phyloP scores from a whole-genome alignment of 352 stramenopile genomes.

The Globisporangium abappressorium region DNA sequence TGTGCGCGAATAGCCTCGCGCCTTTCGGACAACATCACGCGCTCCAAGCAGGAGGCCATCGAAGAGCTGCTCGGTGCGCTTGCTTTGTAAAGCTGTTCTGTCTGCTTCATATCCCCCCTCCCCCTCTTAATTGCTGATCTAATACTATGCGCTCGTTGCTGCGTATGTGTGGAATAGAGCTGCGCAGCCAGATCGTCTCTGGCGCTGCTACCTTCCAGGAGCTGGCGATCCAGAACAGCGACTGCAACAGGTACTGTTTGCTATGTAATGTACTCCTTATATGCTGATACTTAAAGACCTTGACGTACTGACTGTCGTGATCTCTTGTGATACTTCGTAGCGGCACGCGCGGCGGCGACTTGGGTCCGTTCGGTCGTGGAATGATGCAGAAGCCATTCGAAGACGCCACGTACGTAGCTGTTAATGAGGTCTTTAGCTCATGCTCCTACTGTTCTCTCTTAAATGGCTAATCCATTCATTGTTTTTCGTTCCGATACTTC shows the following conservation, averaged over 20 bases:
- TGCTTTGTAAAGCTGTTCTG: background rate
- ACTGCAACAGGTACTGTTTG: slow-evolving; percentile 55
- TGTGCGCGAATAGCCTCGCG: slow-evolving; percentile 54
- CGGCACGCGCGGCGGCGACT: slow-evolving; percentile 83
- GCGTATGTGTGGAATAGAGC: slow-evolving; percentile 26
- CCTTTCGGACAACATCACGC: slow-evolving; percentile 89
- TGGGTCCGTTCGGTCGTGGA: slow-evolving; percentile 85
- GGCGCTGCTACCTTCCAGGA: slow-evolving; percentile 77
- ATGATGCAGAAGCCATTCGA: slow-evolving; percentile 94
- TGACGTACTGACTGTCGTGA: background rate
- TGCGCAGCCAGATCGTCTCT: slow-evolving; percentile 80
- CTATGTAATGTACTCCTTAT: background rate
- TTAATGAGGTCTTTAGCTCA: background rate
- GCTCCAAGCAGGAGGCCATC: slow-evolving; percentile 90
- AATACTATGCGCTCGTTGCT: background rate
- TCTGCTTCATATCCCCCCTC: background rate
- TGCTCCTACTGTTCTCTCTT: too few species aligned
- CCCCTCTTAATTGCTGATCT: background rate
- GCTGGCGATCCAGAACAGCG: slow-evolving; percentile 78
- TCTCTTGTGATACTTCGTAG: slow-evolving; percentile 19
- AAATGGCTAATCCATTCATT: background rate
- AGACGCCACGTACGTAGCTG: slow-evolving; percentile 60
- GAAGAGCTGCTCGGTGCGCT: slow-evolving; percentile 66
- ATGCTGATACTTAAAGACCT: background rate
- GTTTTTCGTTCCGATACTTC: background rate